phyloP scores from a whole-genome alignment of 2,329 filamentous ascomycete species.

The Fusarium camptoceras region DNA sequence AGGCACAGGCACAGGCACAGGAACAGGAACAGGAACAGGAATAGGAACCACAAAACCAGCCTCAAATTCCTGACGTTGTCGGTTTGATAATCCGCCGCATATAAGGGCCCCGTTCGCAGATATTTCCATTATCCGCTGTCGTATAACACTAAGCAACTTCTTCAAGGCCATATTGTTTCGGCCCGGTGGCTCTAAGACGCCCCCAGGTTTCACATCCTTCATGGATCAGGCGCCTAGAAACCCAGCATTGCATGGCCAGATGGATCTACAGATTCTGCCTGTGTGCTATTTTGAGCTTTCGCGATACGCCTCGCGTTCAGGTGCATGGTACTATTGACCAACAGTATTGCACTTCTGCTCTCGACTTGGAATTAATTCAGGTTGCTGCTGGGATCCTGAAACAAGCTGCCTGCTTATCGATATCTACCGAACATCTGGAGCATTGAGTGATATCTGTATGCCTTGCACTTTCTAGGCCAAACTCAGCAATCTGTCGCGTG shows the following conservation, averaged over 20 bases:
- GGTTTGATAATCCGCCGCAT: constrained; percentile 2
- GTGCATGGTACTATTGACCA: background rate
- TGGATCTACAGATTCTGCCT: constrained; percentile 16
- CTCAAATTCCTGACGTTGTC: constrained; percentile 13
- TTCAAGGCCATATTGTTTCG: constrained; percentile 19
- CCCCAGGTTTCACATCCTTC: constrained; percentile 39
- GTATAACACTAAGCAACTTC: constrained; percentile 1
- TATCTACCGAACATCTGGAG: background rate
- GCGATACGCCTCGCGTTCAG: constrained; percentile 25
- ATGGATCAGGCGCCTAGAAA: constrained; percentile 35
- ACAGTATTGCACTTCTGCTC: background rate
- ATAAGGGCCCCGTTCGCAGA: background rate
- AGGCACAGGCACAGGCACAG: constrained; percentile 7
- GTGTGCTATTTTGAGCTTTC: constrained; percentile 30
- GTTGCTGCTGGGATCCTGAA: background rate
- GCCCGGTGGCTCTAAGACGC: constrained; percentile 34
- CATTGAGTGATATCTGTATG: background rate
- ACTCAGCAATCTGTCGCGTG: background rate
- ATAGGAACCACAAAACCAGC: constrained; percentile 14
- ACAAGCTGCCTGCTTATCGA: background rate
- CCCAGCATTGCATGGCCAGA: background rate
- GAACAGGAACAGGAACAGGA: constrained; percentile 17
- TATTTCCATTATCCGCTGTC: background rate
- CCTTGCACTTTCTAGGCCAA: background rate
- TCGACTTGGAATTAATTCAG: background rate